Percentiles rank a stretch among this genome's conserved stretches.
Evolutionary conservation across 2,329 filamentous ascomycete genomes (phyloP).

Genomic region (Cladosporium halotolerans): DNA sequence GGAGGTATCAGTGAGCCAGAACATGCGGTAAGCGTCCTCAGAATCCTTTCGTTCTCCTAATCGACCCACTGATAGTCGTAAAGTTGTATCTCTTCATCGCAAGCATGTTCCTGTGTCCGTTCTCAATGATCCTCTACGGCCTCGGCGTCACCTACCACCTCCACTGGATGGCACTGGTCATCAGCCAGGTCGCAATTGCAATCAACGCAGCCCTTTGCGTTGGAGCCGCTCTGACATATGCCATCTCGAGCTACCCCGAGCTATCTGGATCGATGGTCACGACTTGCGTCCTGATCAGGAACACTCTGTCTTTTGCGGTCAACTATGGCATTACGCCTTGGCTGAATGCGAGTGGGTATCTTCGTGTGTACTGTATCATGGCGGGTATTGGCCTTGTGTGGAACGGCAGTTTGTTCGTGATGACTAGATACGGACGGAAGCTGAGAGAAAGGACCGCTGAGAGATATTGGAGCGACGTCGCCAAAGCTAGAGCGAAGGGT

Average conservation of each 20-base stretch:
- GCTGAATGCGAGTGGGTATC: constrained; percentile 36
- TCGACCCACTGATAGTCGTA: neutral
- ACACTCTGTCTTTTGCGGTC: constrained; percentile 44
- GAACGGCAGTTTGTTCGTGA: constrained; percentile 27
- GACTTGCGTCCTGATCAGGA: constrained; percentile 42
- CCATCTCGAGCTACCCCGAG: constrained; percentile 42
- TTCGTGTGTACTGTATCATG: constrained; percentile 38
- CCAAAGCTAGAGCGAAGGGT: neutral
- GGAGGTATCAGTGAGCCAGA: constrained; percentile 36
- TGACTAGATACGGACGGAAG: constrained; percentile 16
- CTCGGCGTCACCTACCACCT: constrained; percentile 41
- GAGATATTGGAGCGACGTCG: constrained; percentile 15
- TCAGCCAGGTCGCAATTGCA: constrained; percentile 36
- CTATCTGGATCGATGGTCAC: constrained; percentile 41
- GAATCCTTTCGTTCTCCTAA: neutral
- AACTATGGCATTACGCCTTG: constrained; percentile 45
- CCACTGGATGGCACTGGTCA: constrained; percentile 45
- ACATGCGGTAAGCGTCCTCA: constrained; percentile 20
- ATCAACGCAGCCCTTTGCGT: constrained; percentile 38
- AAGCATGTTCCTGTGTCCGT: constrained; percentile 39
- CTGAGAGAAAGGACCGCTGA: constrained; percentile 12
- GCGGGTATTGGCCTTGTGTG: constrained; percentile 40
- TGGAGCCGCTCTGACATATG: constrained; percentile 38
- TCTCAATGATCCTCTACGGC: constrained; percentile 40
- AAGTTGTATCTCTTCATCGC: constrained; percentile 34